These are phyloP conservation scores for Quercus glauca DNA, from an alignment of 306 rosid species.

Conservation along the genomic window DNA sequence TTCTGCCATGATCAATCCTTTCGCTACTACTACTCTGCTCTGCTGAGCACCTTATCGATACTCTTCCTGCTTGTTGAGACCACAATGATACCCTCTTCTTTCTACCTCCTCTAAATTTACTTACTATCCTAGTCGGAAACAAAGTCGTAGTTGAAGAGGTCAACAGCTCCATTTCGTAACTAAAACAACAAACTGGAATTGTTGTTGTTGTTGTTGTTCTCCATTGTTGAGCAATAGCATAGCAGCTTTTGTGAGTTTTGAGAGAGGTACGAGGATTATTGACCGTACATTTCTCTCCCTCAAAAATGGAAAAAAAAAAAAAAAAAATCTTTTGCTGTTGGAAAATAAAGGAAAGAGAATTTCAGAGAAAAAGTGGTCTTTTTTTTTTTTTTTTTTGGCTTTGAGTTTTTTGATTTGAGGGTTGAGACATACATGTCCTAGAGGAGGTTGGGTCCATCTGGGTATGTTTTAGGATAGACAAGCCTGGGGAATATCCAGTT, in stretches of 20 bases:
- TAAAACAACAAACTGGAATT: too few relatives aligned
- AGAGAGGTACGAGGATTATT: neutral
- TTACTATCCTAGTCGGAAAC: conserved; percentile 23
- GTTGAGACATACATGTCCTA: too few relatives aligned
- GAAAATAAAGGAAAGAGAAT: too few relatives aligned
- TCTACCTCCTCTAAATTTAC: too few relatives aligned
- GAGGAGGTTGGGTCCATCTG: too few relatives aligned
- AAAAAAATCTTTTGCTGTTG: neutral
- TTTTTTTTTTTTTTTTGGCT: too few relatives aligned
- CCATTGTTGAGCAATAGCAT: too few relatives aligned
- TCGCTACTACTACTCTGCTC: conserved; percentile 47
- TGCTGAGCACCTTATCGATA: conserved; percentile 50
- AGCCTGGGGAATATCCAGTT: conserved; percentile 26
- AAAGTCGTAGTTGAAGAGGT: conserved; percentile 33
- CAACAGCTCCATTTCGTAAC: too few relatives aligned
- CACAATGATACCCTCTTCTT: too few relatives aligned
- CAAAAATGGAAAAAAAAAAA: too few relatives aligned
- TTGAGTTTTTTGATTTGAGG: neutral
- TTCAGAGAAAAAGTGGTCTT: too few relatives aligned
- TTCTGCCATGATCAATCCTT: conserved; percentile 29
- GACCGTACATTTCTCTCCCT: neutral
- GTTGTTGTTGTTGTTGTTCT: conserved; percentile 10
- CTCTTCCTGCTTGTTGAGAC: too few relatives aligned
- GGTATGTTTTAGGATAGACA: neutral
- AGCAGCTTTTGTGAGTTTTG: neutral